phyloP scores from a whole-genome alignment of 2,329 filamentous ascomycete species.

The Colletotrichum incanum region DNA sequence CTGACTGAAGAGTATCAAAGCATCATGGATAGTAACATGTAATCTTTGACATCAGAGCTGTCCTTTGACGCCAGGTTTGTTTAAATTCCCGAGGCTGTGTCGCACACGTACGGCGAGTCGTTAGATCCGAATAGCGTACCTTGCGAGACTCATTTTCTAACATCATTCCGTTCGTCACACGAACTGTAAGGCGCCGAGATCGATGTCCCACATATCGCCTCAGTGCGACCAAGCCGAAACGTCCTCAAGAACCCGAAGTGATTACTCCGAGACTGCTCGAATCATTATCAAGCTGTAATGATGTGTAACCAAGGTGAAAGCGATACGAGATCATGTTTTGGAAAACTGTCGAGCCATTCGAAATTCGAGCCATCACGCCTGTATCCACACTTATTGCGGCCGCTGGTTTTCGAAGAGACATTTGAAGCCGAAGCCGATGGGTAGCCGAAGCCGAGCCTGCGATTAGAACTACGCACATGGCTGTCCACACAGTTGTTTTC shows the following conservation, averaged over 20 bases:
- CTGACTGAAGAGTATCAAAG: background rate
- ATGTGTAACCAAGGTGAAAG: too few species aligned
- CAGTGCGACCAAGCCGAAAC: background rate
- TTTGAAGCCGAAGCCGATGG: background rate
- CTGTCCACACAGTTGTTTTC: background rate
- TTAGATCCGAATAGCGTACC: too few species aligned
- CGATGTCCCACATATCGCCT: background rate
- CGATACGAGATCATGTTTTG: background rate
- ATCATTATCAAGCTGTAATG: too few species aligned
- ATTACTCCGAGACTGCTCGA: background rate
- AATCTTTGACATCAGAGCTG: background rate
- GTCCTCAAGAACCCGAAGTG: background rate
- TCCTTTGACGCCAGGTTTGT: background rate
- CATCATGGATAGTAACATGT: background rate
- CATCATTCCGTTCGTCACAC: background rate
- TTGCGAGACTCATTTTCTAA: background rate
- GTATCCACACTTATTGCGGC: background rate
- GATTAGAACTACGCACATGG: background rate
- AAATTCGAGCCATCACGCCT: background rate
- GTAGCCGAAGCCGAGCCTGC: background rate
- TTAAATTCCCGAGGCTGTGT: background rate
- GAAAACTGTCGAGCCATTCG: too few species aligned
- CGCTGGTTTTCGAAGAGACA: background rate
- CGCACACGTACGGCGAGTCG: background rate
- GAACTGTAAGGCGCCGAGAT: slow-evolving; percentile 4